Conservation (phyloP, 305 asterid species). For the Solanum hybrid region DNA sequence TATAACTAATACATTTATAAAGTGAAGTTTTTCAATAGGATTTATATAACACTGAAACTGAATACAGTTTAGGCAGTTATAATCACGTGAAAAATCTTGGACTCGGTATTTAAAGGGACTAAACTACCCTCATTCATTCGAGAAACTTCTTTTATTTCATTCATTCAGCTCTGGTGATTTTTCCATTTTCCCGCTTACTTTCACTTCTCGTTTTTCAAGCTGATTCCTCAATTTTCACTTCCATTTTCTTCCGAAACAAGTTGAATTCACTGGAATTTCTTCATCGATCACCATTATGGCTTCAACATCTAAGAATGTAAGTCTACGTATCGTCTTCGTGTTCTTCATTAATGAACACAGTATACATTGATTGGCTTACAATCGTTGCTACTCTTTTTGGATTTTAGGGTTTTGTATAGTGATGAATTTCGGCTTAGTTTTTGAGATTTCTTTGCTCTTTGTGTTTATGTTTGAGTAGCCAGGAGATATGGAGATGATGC, state of each 20-base stretch:
- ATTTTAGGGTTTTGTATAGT: not conserved
- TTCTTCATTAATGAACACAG: not conserved
- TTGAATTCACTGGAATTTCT: not conserved
- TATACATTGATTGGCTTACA: not conserved
- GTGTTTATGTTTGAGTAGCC: constrained; percentile 1
- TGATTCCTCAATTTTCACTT: not conserved
- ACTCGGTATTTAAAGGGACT: not conserved
- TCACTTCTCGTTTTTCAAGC: not conserved
- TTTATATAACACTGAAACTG: not conserved
- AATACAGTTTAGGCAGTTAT: not conserved
- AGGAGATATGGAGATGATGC: constrained; percentile 34
- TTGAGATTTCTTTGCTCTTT: not conserved
- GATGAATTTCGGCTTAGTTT: not conserved
- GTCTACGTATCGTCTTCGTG: not conserved
- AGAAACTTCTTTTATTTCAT: not conserved
- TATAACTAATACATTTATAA: not conserved
- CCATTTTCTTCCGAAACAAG: not conserved
- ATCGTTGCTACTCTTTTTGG: not conserved
- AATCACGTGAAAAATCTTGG: not conserved
- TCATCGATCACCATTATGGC: not conserved
- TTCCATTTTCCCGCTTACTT: not conserved
- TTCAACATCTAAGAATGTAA: not conserved
- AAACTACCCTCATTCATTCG: not conserved
- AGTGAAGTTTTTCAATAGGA: not conserved
- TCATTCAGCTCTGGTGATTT: not conserved